Base-by-base conservation (phyloP, 495 filamentous ascomycete species). In the Penicillium dipodomyicola region DNA sequence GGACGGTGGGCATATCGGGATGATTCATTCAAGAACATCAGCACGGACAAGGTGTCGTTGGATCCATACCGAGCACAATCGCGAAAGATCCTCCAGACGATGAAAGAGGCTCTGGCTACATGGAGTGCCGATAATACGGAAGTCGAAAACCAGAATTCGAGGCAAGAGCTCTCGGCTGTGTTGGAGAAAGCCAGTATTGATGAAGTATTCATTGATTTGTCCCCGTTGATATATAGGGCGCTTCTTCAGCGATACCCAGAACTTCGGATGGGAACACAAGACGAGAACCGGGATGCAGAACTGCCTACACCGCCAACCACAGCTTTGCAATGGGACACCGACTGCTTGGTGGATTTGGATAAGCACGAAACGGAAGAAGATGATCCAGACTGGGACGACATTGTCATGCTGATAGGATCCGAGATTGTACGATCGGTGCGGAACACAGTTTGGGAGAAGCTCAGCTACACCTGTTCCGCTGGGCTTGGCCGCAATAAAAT, bases 321-420 rank as follows among this genome's bases (percentile, higher is more conserved):
- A 17, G 88, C 83, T 1, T 70, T 97, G 29, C 84, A 92, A 61
- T 97, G 93, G 94, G 70, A 86, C 45, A 79, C 85, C 1, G 70
- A 95, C 72, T 85, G 83, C 15, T 72, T 97, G 40, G 79, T 96
- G 20, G 90, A 92, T 59, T 70, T 93, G 52, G 85, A 91, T 62
- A 71, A 81, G 39, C 79, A 80, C 12, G 85, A 93, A 61, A 83
- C 80, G 5, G 90, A 93, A 64, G 81, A 88, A 43, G 86, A 89
- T 63, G 86, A 92, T 67, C 90, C 90, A 5, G 92, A 96, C 71
- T 98, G 95, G 95, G 94, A 98, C 74, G 93, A 97, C 75, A 80
- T 97, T 64, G 89, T 84, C 15, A 89, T 96, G 66, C 74, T 88
- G 22, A 81, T 96, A 56, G 92, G 88, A 0, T 89, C 91, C 9